phyloP scores from a whole-genome alignment of 1,139 yeast genomes.

The Yarrowia galli region DNA sequence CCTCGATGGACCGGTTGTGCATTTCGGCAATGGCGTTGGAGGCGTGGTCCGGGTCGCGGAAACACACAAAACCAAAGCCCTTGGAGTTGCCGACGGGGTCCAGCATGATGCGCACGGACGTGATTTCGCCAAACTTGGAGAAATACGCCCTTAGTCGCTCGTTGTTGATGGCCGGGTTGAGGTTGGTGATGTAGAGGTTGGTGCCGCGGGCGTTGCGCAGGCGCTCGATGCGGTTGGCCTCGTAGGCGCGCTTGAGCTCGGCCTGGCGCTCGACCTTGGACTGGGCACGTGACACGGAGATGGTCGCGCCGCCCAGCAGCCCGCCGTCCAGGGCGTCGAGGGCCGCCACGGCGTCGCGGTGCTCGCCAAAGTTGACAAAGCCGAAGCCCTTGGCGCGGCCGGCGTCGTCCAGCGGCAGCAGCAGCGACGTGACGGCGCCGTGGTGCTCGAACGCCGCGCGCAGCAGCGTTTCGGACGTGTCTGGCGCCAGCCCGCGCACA shows the following conservation, averaged over 20 bases:
- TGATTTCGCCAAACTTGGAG: constrained; percentile 83
- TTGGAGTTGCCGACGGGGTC: constrained; percentile 86
- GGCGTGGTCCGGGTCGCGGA: constrained; percentile 90
- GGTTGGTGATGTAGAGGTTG: constrained; percentile 87
- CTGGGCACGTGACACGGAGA: constrained; percentile 92
- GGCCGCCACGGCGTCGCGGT: constrained; percentile 81
- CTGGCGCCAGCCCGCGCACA: constrained; percentile 27
- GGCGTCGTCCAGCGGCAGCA: constrained; percentile 74
- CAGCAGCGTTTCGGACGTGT: constrained; percentile 10
- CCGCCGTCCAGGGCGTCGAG: constrained; percentile 80
- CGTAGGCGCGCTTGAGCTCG: constrained; percentile 81
- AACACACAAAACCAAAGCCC: constrained; percentile 96
- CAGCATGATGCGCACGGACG: constrained; percentile 90
- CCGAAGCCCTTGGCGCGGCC: constrained; percentile 90
- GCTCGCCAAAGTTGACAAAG: constrained; percentile 81
- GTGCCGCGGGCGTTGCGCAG: constrained; percentile 67
- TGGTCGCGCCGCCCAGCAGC: constrained; percentile 75
- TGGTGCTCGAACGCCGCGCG: constrained; percentile 47
- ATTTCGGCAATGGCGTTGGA: constrained; percentile 89
- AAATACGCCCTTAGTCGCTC: constrained; percentile 82
- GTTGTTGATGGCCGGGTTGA: constrained; percentile 83
- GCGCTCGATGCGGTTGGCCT: constrained; percentile 26
- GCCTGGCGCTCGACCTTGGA: constrained; percentile 90
- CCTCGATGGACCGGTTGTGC: constrained; percentile 86
- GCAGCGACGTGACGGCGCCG: constrained; percentile 69